A percentile compares a stretch with the other conserved stretches of the same genome.
phyloP scores from a whole-genome alignment of 495 filamentous ascomycete species.

The Polyplosphaeria fusca region DNA sequence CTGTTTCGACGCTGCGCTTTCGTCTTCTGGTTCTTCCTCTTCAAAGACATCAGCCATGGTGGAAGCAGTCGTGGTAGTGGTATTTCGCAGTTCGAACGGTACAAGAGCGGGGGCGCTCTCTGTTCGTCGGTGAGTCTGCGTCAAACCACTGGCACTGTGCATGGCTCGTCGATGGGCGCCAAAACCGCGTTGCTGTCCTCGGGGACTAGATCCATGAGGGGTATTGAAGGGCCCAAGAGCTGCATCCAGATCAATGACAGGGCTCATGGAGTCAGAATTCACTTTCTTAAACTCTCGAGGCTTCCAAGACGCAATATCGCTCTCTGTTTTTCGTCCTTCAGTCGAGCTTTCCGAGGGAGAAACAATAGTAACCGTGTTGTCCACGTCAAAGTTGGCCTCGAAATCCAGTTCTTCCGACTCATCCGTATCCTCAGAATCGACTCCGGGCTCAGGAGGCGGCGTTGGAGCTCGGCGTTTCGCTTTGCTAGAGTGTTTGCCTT shows the following conservation, averaged over 20 bases:
- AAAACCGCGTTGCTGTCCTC: slow-evolving; percentile 53
- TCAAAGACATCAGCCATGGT: slow-evolving; percentile 90
- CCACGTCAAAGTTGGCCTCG: slow-evolving; percentile 36
- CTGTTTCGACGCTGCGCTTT: slow-evolving; percentile 31
- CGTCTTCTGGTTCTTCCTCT: slow-evolving; percentile 86
- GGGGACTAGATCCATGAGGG: slow-evolving; percentile 43
- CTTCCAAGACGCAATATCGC: slow-evolving; percentile 32
- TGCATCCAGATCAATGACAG: slow-evolving; percentile 90
- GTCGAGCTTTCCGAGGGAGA: slow-evolving; percentile 21
- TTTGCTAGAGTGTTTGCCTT: slow-evolving; percentile 41
- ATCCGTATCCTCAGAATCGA: slow-evolving; percentile 18
- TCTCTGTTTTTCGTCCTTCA: slow-evolving; percentile 16
- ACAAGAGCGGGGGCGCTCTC: slow-evolving; percentile 90
- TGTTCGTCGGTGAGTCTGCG: slow-evolving; percentile 81
- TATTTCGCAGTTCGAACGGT: slow-evolving; percentile 67
- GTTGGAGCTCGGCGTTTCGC: slow-evolving; percentile 19
- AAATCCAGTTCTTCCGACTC: slow-evolving; percentile 32
- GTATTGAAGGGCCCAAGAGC: slow-evolving; percentile 93
- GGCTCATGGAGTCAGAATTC: slow-evolving; percentile 63
- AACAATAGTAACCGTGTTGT: slow-evolving; percentile 37
- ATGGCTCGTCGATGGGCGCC: slow-evolving; percentile 65
- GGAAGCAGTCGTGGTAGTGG: slow-evolving; percentile 56
- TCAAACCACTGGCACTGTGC: slow-evolving; percentile 84
- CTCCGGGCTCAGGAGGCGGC: slow-evolving; percentile 22
- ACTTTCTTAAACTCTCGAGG: slow-evolving; percentile 44